phyloP scores from a whole-genome alignment of 805 yeast genomes.

The Spathaspora passalidarum region DNA sequence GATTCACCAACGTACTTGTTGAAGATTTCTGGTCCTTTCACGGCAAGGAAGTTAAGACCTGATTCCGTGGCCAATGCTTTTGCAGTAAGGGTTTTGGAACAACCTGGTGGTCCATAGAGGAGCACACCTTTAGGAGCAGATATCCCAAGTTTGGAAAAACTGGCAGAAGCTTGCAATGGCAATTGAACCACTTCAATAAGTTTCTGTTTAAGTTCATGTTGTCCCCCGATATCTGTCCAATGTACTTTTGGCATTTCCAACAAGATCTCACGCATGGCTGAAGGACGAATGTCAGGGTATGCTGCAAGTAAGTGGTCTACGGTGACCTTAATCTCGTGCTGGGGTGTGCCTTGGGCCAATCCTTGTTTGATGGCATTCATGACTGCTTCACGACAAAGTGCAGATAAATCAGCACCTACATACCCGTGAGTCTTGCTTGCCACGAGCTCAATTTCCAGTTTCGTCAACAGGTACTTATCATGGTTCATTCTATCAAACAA shows the following conservation, averaged over 20 bases:
- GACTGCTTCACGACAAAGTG: conserved; percentile 84
- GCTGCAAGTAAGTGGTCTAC: conserved; percentile 66
- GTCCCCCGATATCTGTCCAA: conserved; percentile 97
- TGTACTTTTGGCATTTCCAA: conserved; percentile 90
- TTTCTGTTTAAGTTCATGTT: conserved; percentile 74
- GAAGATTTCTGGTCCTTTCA: conserved; percentile 94
- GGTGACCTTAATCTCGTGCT: conserved; percentile 43
- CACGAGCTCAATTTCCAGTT: conserved; percentile 54
- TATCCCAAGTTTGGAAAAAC: conserved; percentile 76
- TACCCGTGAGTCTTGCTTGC: conserved; percentile 91
- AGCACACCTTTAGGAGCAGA: conserved; percentile 90
- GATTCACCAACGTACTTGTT: conserved; percentile 96
- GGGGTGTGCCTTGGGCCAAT: conserved; percentile 25
- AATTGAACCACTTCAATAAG: conserved; percentile 87
- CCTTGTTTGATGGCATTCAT: conserved; percentile 75
- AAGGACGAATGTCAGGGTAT: conserved; percentile 78
- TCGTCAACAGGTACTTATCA: conserved; percentile 44
- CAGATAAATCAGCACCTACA: conserved; percentile 94
- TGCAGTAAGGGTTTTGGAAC: conserved; percentile 92
- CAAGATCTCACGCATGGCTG: conserved; percentile 95
- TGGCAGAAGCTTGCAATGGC: conserved; percentile 78
- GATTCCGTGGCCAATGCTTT: conserved; percentile 95
- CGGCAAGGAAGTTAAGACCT: conserved; percentile 89
- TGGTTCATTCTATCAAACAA: conserved; percentile 54
- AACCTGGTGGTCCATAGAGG: conserved; percentile 97